A percentile compares a stretch with the other conserved stretches of the same genome.
Conservation (phyloP, 495 filamentous ascomycete genomes). For the Aspergillus heteromorphus region DNA sequence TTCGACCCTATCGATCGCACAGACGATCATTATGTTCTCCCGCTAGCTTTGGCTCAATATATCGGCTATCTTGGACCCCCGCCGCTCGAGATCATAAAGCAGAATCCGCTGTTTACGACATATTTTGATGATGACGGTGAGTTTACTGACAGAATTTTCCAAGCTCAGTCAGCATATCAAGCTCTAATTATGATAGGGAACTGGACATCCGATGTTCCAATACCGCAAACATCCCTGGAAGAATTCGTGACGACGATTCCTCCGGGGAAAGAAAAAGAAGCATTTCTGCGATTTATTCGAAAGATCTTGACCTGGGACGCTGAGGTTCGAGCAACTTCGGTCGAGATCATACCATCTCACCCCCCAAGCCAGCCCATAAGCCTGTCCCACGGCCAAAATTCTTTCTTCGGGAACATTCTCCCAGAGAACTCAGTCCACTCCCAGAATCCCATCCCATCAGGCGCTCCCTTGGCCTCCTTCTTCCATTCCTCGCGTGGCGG, state of each 20-base stretch:
- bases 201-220: slow-evolving; percentile 11
- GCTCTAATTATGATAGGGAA: slow-evolving; percentile 1
- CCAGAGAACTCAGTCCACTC: too few species aligned
- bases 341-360: slow-evolving; percentile 1
- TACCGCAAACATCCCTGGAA: slow-evolving; percentile 8
- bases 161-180: neutral
- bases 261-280: slow-evolving; percentile 11
- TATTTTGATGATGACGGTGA: slow-evolving; percentile 21
- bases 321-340: slow-evolving; percentile 4
- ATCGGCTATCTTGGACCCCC: slow-evolving; percentile 19
- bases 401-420: too few species aligned
- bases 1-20: slow-evolving; percentile 21
- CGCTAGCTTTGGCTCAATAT: slow-evolving; percentile 24
- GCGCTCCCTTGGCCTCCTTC: too few species aligned
- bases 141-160: neutral
- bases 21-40: slow-evolving; percentile 20
- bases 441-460: too few species aligned
- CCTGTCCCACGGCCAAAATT: too few species aligned
- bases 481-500: too few species aligned
- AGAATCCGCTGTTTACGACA: slow-evolving; percentile 15
- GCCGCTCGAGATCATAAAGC: slow-evolving; percentile 16
- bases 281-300: slow-evolving; percentile 13
- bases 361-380: too few species aligned
- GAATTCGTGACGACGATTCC: slow-evolving; percentile 13
- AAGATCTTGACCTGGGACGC: slow-evolving; percentile 12